Percentiles rank a stretch among this genome's conserved stretches.
phyloP scores from a whole-genome alignment of 2,329 filamentous ascomycete species.

The Colletotrichum trifolii region DNA sequence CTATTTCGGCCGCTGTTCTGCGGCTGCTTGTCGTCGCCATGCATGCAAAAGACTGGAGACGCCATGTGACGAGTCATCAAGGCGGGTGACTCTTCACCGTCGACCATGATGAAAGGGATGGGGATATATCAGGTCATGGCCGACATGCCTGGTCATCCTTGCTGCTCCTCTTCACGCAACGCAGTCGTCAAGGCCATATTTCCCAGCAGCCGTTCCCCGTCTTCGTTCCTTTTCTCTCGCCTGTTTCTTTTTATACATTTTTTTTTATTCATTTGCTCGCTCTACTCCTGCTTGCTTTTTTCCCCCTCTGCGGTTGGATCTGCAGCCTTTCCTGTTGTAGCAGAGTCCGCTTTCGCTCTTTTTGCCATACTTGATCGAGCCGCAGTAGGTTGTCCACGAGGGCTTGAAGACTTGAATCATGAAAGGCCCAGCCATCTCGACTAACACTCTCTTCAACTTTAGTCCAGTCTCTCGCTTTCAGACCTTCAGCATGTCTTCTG shows the following conservation, averaged over 20 bases:
- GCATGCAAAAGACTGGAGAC: neutral
- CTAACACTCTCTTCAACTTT: neutral
- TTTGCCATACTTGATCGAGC: neutral
- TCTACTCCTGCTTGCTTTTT: slow-evolving; percentile 11
- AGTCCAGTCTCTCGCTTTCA: neutral
- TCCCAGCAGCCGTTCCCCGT: neutral
- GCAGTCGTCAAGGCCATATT: neutral
- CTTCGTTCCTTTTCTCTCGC: neutral
- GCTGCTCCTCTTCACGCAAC: neutral
- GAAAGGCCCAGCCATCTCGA: neutral
- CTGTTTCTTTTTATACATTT: slow-evolving; percentile 8
- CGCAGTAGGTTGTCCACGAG: too few relatives aligned
- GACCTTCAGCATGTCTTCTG: slow-evolving; percentile 19
- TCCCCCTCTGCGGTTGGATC: neutral
- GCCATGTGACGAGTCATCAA: slow-evolving; percentile 18
- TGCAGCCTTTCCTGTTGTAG: neutral
- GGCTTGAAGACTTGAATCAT: too few relatives aligned
- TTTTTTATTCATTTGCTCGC: slow-evolving; percentile 19
- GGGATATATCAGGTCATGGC: slow-evolving; percentile 23
- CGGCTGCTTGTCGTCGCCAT: neutral
- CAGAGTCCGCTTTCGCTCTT: neutral
- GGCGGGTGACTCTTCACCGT: slow-evolving; percentile 4
- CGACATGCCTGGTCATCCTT: slow-evolving; percentile 22
- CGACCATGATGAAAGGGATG: slow-evolving; percentile 20
- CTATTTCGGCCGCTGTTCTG: slow-evolving; percentile 22